Base-by-base conservation (phyloP, 2,329 filamentous ascomycete genomes). In the Coniochaeta sp. region DNA sequence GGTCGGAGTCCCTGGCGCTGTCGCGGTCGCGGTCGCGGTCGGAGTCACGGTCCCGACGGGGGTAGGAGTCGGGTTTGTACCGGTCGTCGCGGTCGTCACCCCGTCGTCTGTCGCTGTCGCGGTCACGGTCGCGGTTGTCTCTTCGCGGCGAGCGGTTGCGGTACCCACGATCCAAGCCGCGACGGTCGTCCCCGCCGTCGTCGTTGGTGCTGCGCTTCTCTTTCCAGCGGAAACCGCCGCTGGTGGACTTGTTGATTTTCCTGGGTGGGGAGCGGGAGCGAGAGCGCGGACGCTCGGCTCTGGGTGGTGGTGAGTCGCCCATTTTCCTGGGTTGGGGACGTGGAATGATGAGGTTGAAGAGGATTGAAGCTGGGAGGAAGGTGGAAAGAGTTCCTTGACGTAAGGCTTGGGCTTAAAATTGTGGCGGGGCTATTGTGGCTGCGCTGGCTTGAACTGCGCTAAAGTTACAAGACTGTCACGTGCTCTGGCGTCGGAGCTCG, bases 1-100 rank as follows among this genome's bases (percentile, higher is more conserved):
- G 61, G 47, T 49, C 47, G 16, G 13, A 18, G 18, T 49, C 47
- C 22, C 30, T 26, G 20, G 6, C 18, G 16, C 46, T 31, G 16
- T 33, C 46, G 9, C 42, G 27, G 6, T 24, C 6, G n/a, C n/a
- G n/a, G n/a, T n/a, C n/a, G n/a, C n/a, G n/a, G 14, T 4, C 42
- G 16, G 8, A 50, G 73, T 72, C 68, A 32, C 74, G 70, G 32
- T 69, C 66, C 6, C 64, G 63, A 3, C 50, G 22, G 6, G 31
- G n/a, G n/a, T n/a, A 42, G 33, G 9, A 20, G 12, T 69, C 65
- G 55, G 75, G 70, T 28, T 22, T 46, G 49, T 76, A 67, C 33
- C 76, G 71, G 59, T 73, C 77, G 50, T 81, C 78, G n/a, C n/a
- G n/a, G n/a, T n/a, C n/a, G n/a, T n/a, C n/a, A n/a, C n/a, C n/a